phyloP scores from a whole-genome alignment of 352 stramenopile genomes.

The Phytophthora boehmeriae region DNA sequence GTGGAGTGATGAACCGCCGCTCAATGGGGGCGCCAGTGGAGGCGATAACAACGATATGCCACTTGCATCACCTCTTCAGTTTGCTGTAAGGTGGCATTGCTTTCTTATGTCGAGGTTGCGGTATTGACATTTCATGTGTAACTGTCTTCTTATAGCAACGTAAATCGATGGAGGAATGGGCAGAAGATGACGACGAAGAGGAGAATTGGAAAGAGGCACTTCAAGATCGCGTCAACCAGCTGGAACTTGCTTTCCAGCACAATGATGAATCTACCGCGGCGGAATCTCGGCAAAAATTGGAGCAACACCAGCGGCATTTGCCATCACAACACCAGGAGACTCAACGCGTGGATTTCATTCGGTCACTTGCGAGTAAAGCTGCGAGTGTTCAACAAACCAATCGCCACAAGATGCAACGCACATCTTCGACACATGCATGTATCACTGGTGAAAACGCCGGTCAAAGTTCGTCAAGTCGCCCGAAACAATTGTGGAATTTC shows the following conservation, averaged over 20 bases:
- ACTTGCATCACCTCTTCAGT: constrained; percentile 21
- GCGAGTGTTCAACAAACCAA: constrained; percentile 20
- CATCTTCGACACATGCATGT: constrained; percentile 39
- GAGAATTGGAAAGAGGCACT: constrained; percentile 82
- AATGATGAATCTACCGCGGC: constrained; percentile 29
- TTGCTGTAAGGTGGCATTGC: constrained; percentile 24
- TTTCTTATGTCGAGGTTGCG: constrained; percentile 9
- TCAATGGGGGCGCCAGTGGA: constrained; percentile 12
- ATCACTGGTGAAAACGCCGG: constrained; percentile 27
- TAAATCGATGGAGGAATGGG: constrained; percentile 78
- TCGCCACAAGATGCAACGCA: constrained; percentile 54
- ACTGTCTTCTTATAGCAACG: constrained; percentile 32
- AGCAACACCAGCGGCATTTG: constrained; percentile 19
- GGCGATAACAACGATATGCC: constrained; percentile 23
- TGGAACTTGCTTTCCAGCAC: constrained; percentile 65
- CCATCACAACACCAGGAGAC: constrained; percentile 1
- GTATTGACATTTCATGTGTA: constrained; percentile 7
- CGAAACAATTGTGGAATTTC: constrained; percentile 24
- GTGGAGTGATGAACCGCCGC: constrained; percentile 52
- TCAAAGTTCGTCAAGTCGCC: constrained; percentile 4
- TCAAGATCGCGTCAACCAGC: constrained; percentile 76
- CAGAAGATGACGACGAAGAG: constrained; percentile 80
- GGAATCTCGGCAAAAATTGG: constrained; percentile 19
- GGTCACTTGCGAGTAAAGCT: constrained; percentile 16
- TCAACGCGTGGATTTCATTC: constrained; percentile 20